Base-by-base conservation (phyloP, 2,329 filamentous ascomycete genomes). In the Monosporascus sp. region DNA sequence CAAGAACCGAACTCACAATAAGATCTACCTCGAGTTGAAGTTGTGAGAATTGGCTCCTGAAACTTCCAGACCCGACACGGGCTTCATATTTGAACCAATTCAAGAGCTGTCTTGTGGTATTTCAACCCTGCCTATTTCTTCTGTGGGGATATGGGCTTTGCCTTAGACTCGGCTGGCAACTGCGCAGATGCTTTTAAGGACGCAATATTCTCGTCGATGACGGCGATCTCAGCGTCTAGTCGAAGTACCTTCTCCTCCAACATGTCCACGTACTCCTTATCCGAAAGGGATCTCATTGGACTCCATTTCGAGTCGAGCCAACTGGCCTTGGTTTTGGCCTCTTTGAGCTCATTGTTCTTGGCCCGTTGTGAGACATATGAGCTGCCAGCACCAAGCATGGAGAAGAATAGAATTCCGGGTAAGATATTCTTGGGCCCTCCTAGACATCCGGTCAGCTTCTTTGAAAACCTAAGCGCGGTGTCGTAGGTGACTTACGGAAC, bases 151-250 rank as follows among this genome's bases (percentile, higher is more conserved):
- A 26, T 26, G 24, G 24, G 7, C 6, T 26, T 26, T 7, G 24
- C 51, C 31, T 24, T 49, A 19, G 48, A 14, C 38, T 53, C 50
- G 19, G 49, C 14, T 26, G 56, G 40, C 45, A 46, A 35, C 20
- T 54, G 40, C 24, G 43, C 52, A 27, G 57, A 56, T 37, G 55
- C 60, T 53, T 62, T 69, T n/a, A 75, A 57, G 31, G 67, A 66
- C 2, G 69, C 80, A 58, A 94, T 88, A 64, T 81, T 85, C 48
- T 94, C 89, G 63, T 94, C 88, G n/a, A 93, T 73, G 19, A 94
- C 67, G 1, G 89, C 82, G 63, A 94, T 88, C 60, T 93, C 87
- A 3, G 84, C 88, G 59, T 94, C 85, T 5, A 93, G 71, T 54
- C 77, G 78, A 37, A 93, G 71, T 19, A 92, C 68, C 70, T 85